Base-by-base conservation (phyloP, 768 basidiomycete genomes). In the Agaricus subrufescens region DNA sequence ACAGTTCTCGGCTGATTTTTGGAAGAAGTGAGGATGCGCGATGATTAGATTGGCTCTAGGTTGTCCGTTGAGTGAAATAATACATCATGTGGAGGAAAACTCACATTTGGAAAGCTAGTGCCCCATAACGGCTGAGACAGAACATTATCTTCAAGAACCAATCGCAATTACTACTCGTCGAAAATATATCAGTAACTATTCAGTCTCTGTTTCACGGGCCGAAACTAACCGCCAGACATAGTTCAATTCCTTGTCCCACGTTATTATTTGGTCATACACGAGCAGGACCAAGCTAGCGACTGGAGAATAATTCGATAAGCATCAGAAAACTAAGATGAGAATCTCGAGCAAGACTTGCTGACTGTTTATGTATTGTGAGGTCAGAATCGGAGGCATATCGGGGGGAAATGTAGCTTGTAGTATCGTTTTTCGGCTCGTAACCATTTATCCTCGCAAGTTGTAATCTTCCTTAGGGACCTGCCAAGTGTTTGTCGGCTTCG, bases 181-280 rank as follows among this genome's bases (percentile, higher is more conserved):
- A 31, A 31, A 31, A 31, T 4, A 31, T 10, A 31, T 31, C 10
- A 31, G 31, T 31, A 10, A 31, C 10, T 31, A 31, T 31, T 31
- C 5, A 31, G 31, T 31, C 4, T 10, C 14, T 19, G n/a, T 40
- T 9, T 7, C 12, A 40, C 7, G 12, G 4, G 12, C 7, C 12
- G 39, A 14, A 10, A 34, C 19, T 25, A 19, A 53, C 52, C 10
- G 10, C 52, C 52, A 53, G 43, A 53, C 45, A 40, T 23, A 45
- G 15, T 46, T 39, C 30, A 45, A 30, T 31, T 54, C 53, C 15
- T 47, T 37, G 19, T 48, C 46, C 53, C 53, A 54, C 9, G 53
- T 54, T 14, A 54, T 40, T 29, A 27, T 15, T 4, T 54, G 53
- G 19, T 54, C 53, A 11, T 47, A 54, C 12, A 54, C 8, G 37